Conservation (phyloP, 2,329 filamentous ascomycete genomes). For the Fusarium pseudoanthophilum region DNA sequence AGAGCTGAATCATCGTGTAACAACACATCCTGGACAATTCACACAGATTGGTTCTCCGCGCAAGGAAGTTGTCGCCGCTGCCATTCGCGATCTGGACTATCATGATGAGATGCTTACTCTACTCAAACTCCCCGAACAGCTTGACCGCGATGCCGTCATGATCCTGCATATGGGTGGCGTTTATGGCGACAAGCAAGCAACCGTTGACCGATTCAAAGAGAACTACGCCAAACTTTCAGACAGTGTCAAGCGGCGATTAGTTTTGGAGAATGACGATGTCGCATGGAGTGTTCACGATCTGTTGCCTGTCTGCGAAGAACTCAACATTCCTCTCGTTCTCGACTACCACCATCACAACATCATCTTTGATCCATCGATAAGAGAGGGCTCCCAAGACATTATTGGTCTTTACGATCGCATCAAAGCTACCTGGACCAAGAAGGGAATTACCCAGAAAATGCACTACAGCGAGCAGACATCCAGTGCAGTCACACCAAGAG, state of each 20-base stretch:
- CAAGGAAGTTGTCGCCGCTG: constrained; percentile 77
- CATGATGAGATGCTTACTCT: constrained; percentile 86
- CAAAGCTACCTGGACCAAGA: constrained; percentile 82
- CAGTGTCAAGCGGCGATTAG: constrained; percentile 80
- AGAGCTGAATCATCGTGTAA: constrained; percentile 84
- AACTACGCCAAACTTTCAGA: constrained; percentile 76
- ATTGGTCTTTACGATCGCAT: constrained; percentile 80
- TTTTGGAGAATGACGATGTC: constrained; percentile 95
- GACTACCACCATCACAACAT: constrained; percentile 98
- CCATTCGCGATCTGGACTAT: constrained; percentile 85
- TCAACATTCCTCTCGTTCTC: constrained; percentile 92
- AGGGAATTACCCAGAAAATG: constrained; percentile 93
- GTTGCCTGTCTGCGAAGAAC: constrained; percentile 87
- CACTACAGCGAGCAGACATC: constrained; percentile 84
- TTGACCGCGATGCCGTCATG: constrained; percentile 89
- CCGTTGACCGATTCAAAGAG: constrained; percentile 78
- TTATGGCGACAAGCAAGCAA: constrained; percentile 86
- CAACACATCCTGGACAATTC: constrained; percentile 91
- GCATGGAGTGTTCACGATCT: constrained; percentile 93
- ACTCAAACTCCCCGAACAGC: constrained; percentile 79
- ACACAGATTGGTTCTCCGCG: constrained; percentile 90
- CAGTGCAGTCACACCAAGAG: constrained; percentile 75
- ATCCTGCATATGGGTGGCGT: constrained; percentile 93
- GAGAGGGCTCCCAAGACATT: constrained; percentile 88
- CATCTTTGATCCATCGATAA: constrained; percentile 77